Evolutionary conservation across 1,284 basidiomycete species (phyloP), one percentile per base, ranked within the genome.

Genomic region (Cutaneotrichosporon sp.): DNA sequence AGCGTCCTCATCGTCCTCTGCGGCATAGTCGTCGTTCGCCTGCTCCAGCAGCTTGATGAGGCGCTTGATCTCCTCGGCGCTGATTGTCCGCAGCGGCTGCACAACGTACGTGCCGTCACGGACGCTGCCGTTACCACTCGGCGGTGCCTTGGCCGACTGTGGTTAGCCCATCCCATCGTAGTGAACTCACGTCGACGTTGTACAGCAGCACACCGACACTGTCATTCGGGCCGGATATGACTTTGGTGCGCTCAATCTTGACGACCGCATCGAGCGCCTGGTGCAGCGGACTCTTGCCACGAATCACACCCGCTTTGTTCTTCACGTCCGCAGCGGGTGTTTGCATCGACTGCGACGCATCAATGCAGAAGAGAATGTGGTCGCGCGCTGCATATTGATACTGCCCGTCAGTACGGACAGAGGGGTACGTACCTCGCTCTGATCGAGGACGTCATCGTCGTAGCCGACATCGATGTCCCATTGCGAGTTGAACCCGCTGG

Each of bases 301-400:
- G 64, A 26, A 78, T 66, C 2, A 70, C n/a, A 0, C 69, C 68
- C 0, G 58, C 73, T 11, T 67, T 65, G 53, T 73, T 77, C 49
- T 56, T 59, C 57, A 61, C 86, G 34, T 90, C 87, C 26, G 75
- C 68, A 40, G 83, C 82, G 14, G 89, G 85, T 34, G 82, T 85
- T 47, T 91, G 88, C 94, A 98, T 98, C 14, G 91, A 90, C 49
- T 86, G 82, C 0, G 93, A 95, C 63, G 91, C 92, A 78, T 99
- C 95, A 65, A 98, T 92, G 73, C 90, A 91, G 81, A 97, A 97
- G 18, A 97, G 82, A 58, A 95, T 88, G 49, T 92, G 90, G 73
- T 95, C 92, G 65, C 86, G 85, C 67, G 87, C 87, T 46, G 86
- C 86, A 69, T 91, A 89, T 67, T 87, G 86, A 63, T 85, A 84